Percentiles rank a stretch among this genome's conserved stretches.
These are phyloP conservation scores for Phialophora macrospora DNA, from an alignment of 2,329 filamentous ascomycete species.

Conservation along the genomic window DNA sequence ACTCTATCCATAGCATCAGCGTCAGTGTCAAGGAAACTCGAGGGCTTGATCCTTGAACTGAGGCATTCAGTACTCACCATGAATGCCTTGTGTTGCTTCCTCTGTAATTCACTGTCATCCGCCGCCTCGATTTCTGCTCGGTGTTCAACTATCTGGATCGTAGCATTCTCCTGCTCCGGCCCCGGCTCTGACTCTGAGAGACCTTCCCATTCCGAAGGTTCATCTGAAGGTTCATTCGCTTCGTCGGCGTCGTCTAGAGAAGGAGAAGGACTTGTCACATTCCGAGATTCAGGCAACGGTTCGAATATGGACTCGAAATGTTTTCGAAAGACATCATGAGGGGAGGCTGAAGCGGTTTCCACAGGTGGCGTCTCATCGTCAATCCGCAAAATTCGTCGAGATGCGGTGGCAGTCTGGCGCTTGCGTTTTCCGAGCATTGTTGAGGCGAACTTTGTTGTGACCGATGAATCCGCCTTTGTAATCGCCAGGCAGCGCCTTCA, in stretches of 20 bases:
- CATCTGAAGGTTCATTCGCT: slow-evolving; percentile 36
- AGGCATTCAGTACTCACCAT: slow-evolving; percentile 62
- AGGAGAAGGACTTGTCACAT: slow-evolving; percentile 7
- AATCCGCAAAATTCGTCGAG: slow-evolving; percentile 28
- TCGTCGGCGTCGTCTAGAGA: slow-evolving; percentile 39
- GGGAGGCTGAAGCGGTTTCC: slow-evolving; percentile 52
- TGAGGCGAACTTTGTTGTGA: background rate
- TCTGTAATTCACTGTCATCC: slow-evolving; percentile 59
- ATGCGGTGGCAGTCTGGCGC: slow-evolving; percentile 46
- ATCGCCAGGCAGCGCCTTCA: background rate
- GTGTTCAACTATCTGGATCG: slow-evolving; percentile 54
- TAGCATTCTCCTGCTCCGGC: slow-evolving; percentile 46
- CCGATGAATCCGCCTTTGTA: background rate
- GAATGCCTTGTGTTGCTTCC: slow-evolving; percentile 76
- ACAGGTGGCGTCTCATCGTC: slow-evolving; percentile 30
- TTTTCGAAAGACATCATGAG: slow-evolving; percentile 76
- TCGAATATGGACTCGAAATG: slow-evolving; percentile 90
- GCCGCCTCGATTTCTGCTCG: slow-evolving; percentile 51
- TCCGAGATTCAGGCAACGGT: slow-evolving; percentile 59
- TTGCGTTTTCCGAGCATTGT: slow-evolving; percentile 56
- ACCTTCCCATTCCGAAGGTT: slow-evolving; percentile 65
- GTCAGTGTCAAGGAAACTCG: slow-evolving; percentile 2
- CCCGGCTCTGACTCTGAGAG: slow-evolving; percentile 57
- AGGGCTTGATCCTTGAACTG: background rate
- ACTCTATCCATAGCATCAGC: slow-evolving; percentile 22